Evolutionary conservation across 2,329 filamentous ascomycete genomes (phyloP).

Genomic region (Fusarium decemcellulare): DNA sequence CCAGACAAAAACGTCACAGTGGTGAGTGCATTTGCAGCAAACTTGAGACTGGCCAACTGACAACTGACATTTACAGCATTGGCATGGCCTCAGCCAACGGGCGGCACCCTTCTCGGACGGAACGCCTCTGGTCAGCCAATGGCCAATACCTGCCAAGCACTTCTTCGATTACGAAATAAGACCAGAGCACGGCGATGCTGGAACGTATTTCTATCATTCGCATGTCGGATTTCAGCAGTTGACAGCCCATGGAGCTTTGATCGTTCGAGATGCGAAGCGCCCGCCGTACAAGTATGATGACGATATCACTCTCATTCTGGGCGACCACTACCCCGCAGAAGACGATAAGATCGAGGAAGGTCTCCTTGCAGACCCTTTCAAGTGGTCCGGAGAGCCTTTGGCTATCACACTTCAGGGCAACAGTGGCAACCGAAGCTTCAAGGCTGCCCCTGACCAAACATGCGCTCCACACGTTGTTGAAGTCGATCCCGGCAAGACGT

Average conservation of each 20-base stretch:
- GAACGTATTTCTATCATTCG: constrained; percentile 79
- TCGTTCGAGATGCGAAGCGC: constrained; percentile 60
- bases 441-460: constrained; percentile 19
- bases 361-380: constrained; percentile 63
- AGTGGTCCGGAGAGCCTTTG: constrained; percentile 71
- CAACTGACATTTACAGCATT: constrained; percentile 64
- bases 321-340: constrained; percentile 70
- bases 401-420: constrained; percentile 43
- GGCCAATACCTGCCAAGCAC: constrained; percentile 72
- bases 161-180: constrained; percentile 79
- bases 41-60: background rate
- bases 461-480: constrained; percentile 31
- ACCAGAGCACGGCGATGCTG: constrained; percentile 66
- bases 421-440: constrained; percentile 29
- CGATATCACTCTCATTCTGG: constrained; percentile 65
- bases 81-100: constrained; percentile 75
- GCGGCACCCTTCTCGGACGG: constrained; percentile 76
- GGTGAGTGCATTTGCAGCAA: background rate
- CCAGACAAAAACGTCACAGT: constrained; percentile 31
- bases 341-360: constrained; percentile 67
- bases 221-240: constrained; percentile 75
- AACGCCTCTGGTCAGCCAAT: constrained; percentile 71
- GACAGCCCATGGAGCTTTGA: constrained; percentile 69
- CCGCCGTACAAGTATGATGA: constrained; percentile 74
- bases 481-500: constrained; percentile 17